Conservation (phyloP, 129 eudicot genomes). For the Mikania micrantha region DNA sequence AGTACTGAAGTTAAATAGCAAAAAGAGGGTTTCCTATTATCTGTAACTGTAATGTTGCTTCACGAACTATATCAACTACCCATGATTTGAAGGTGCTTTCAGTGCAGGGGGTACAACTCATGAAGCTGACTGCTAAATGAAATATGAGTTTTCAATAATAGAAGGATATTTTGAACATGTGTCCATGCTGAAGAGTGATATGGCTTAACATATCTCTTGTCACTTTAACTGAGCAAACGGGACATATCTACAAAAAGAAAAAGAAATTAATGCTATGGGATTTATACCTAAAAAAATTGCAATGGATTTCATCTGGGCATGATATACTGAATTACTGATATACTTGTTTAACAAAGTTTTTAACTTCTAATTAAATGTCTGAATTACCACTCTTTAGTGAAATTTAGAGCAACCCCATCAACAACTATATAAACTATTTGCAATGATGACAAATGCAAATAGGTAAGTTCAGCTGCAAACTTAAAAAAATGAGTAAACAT, state of each 20-base stretch:
- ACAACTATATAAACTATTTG: not conserved
- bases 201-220: slow-evolving; percentile 76
- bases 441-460: not conserved
- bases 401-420: not conserved
- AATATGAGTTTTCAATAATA: not conserved
- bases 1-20: not conserved
- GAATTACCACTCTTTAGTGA: not conserved
- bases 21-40: not conserved
- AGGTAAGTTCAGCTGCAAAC: not conserved
- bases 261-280: slow-evolving; percentile 11
- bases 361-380: not conserved
- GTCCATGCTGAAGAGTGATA: slow-evolving; percentile 77
- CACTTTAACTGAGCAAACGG: slow-evolving; percentile 72
- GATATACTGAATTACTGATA: not conserved
- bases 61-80: not conserved
- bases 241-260: slow-evolving; percentile 58
- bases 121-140: slow-evolving; percentile 1
- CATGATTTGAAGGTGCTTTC: not conserved
- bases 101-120: not conserved
- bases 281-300: slow-evolving; percentile 1
- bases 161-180: slow-evolving; percentile 83
- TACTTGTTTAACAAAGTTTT: not conserved
- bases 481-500: not conserved
- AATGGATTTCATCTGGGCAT: not conserved
- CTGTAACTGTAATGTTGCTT: not conserved